Conservation (phyloP, 768 basidiomycete species). For the Lepiota venenata region DNA sequence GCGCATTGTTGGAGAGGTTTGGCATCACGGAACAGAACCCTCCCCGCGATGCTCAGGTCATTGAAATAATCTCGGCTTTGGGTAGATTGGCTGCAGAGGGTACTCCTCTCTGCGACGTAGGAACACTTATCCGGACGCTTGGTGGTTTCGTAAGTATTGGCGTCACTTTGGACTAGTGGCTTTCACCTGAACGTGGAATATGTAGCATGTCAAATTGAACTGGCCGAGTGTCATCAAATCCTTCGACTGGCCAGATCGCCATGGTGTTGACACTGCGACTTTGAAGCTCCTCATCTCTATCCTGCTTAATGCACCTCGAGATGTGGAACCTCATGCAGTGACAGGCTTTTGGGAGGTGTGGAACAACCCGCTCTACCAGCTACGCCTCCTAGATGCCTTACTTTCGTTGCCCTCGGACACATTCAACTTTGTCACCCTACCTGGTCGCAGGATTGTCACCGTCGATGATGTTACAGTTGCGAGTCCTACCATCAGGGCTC, state of each 20-base stretch:
- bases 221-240: constrained; percentile 83
- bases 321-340: constrained; percentile 74
- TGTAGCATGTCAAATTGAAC: constrained; percentile 61
- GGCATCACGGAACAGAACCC: constrained; percentile 70
- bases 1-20: constrained; percentile 69
- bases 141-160: constrained; percentile 62
- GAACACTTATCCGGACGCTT: constrained; percentile 68
- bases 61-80: constrained; percentile 68
- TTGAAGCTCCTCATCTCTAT: constrained; percentile 88
- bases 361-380: constrained; percentile 82
- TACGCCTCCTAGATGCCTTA: constrained; percentile 84
- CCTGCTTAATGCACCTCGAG: constrained; percentile 77
- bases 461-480: constrained; percentile 84
- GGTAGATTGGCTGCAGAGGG: constrained; percentile 73
- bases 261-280: constrained; percentile 85
- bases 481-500: constrained; percentile 87
- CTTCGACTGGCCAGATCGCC: constrained; percentile 83
- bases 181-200: constrained; percentile 9
- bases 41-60: constrained; percentile 64
- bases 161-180: not conserved
- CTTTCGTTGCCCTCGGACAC: constrained; percentile 87
- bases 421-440: constrained; percentile 88
- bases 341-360: constrained; percentile 84
- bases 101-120: constrained; percentile 68
- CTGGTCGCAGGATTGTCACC: constrained; percentile 79